phyloP scores from a whole-genome alignment of 768 basidiomycete species.

The Clitopilus passeckerianus region DNA sequence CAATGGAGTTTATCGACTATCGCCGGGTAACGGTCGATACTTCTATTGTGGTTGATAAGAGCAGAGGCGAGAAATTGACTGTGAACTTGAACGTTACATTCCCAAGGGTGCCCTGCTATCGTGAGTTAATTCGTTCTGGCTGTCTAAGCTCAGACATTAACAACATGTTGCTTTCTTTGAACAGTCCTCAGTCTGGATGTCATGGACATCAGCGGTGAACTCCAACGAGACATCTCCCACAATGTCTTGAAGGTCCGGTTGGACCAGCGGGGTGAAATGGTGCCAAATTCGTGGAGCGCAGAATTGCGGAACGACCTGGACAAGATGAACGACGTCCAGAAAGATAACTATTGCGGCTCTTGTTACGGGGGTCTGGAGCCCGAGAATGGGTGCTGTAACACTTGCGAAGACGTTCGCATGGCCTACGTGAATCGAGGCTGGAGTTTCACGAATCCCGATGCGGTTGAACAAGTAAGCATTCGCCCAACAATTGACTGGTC shows the following conservation, averaged over 20 bases:
- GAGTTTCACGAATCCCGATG: conserved; percentile 89
- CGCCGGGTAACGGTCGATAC: conserved; percentile 83
- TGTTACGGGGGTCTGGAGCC: conserved; percentile 89
- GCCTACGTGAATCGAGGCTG: conserved; percentile 90
- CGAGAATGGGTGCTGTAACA: conserved; percentile 85
- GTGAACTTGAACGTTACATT: conserved; percentile 92
- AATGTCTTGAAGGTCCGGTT: conserved; percentile 84
- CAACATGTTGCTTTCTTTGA: not conserved
- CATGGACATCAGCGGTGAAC: conserved; percentile 97
- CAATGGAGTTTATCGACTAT: conserved; percentile 96
- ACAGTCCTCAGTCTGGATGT: conserved; percentile 93
- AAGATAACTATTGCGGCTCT: conserved; percentile 81
- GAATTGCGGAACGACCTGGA: conserved; percentile 89
- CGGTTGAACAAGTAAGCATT: conserved; percentile 80
- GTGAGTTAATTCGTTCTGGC: conserved; percentile 44
- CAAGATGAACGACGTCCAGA: conserved; percentile 58
- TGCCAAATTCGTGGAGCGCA: conserved; percentile 48
- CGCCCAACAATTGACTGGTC: not conserved
- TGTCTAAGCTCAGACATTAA: not conserved
- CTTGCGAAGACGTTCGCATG: conserved; percentile 90
- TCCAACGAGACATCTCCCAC: conserved; percentile 86
- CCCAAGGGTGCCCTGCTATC: conserved; percentile 94
- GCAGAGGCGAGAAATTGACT: conserved; percentile 90
- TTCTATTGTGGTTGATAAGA: conserved; percentile 91
- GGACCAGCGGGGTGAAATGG: conserved; percentile 47